These are phyloP conservation scores for Trichophyton verrucosum DNA, from an alignment of 2,329 filamentous ascomycete genomes.

Conservation along the genomic window DNA sequence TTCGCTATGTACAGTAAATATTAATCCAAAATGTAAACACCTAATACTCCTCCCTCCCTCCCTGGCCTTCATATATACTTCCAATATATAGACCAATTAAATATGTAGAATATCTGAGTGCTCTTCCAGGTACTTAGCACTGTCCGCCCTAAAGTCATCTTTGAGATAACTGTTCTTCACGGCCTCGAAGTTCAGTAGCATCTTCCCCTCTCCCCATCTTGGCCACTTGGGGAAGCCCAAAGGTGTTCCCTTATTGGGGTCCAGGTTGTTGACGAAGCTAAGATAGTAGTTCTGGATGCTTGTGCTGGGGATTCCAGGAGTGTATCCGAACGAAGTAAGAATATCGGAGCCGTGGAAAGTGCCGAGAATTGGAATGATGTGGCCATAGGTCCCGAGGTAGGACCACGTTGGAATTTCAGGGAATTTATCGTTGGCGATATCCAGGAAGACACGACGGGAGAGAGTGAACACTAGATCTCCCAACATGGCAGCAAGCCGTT, in stretches of 20 bases:
- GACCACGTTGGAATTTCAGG: slow-evolving; percentile 57
- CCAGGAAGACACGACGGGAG: slow-evolving; percentile 53
- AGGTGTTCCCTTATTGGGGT: slow-evolving; percentile 50
- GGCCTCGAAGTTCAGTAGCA: not conserved
- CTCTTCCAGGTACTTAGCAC: not conserved
- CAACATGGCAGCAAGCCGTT: slow-evolving; percentile 60
- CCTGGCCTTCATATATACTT: not conserved
- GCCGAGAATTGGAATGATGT: slow-evolving; percentile 58
- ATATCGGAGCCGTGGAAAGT: slow-evolving; percentile 65
- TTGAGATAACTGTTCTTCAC: not conserved
- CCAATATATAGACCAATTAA: not conserved
- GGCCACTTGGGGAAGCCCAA: slow-evolving; percentile 39
- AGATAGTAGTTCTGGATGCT: slow-evolving; percentile 58
- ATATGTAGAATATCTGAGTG: not conserved
- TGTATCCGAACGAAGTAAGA: slow-evolving; percentile 51
- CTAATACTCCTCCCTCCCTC: not conserved
- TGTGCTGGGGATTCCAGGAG: slow-evolving; percentile 48
- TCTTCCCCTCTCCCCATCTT: slow-evolving; percentile 35
- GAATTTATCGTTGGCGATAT: slow-evolving; percentile 33
- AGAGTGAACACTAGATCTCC: slow-evolving; percentile 67
- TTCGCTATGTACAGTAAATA: not conserved
- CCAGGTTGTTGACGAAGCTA: slow-evolving; percentile 56
- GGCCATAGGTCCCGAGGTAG: slow-evolving; percentile 61
- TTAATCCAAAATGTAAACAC: no score
- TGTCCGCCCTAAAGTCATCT: not conserved